Conservation (phyloP, 169 alveolate genomes). For the Cryptosporidium andersoni region DNA sequence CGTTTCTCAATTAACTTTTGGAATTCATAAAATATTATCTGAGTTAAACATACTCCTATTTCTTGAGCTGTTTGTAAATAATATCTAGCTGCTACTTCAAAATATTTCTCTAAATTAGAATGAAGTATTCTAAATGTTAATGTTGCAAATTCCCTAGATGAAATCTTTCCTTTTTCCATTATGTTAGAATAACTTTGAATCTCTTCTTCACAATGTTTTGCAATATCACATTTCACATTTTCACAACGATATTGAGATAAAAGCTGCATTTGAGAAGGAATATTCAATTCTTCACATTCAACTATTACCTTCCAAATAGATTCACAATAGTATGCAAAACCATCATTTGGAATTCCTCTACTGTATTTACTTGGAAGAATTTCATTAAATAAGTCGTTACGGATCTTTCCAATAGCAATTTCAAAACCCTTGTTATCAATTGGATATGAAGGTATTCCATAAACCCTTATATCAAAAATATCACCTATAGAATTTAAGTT, state of each 20-base stretch:
- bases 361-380: slow-evolving; percentile 75
- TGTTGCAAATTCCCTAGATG: slow-evolving; percentile 8
- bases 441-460: slow-evolving; percentile 65
- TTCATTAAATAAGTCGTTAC: neutral
- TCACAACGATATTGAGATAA: slow-evolving; percentile 51
- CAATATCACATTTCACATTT: slow-evolving; percentile 27
- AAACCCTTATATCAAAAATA: slow-evolving; percentile 37
- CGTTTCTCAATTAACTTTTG: slow-evolving; percentile 13
- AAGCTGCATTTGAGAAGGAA: slow-evolving; percentile 60
- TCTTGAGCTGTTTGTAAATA: slow-evolving; percentile 9
- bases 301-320: slow-evolving; percentile 73
- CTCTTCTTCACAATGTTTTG: neutral
- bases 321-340: slow-evolving; percentile 81
- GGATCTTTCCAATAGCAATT: neutral
- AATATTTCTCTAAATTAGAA: neutral
- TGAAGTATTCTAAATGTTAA: slow-evolving; percentile 12
- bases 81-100: slow-evolving; percentile 48
- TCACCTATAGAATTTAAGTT: slow-evolving; percentile 8
- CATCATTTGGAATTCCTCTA: slow-evolving; percentile 86
- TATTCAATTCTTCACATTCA: slow-evolving; percentile 44
- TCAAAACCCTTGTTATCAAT: slow-evolving; percentile 19
- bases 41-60: neutral
- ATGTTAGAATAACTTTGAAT: neutral
- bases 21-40: slow-evolving; percentile 30
- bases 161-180: slow-evolving; percentile 21